phyloP scores from a whole-genome alignment of 805 yeast genomes.

The Ogataea nonfermentans region DNA sequence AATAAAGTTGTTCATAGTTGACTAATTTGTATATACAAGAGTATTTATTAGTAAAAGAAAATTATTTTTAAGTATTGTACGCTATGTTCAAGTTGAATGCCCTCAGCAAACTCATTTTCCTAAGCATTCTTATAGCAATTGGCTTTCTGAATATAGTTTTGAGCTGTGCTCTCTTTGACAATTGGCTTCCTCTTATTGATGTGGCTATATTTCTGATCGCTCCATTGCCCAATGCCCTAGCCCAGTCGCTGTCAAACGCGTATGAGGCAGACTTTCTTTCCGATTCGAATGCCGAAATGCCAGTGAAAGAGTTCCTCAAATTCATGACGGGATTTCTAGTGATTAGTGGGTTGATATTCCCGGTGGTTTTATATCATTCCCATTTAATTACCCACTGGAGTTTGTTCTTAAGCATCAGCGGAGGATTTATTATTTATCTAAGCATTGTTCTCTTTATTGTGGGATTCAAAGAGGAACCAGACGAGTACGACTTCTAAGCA shows the following conservation, averaged over 20 bases:
- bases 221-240: slow-evolving; percentile 36
- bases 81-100: slow-evolving; percentile 43
- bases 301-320: slow-evolving; percentile 29
- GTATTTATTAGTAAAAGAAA: slow-evolving; percentile 7
- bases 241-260: slow-evolving; percentile 24
- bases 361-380: slow-evolving; percentile 33
- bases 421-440: slow-evolving; percentile 80
- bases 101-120: slow-evolving; percentile 68
- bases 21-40: slow-evolving; percentile 10
- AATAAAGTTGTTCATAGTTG: slow-evolving; percentile 13
- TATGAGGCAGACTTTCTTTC: slow-evolving; percentile 32
- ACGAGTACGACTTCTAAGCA: slow-evolving; percentile 32
- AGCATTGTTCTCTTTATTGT: slow-evolving; percentile 79
- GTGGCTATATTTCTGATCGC: slow-evolving; percentile 35
- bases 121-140: slow-evolving; percentile 74
- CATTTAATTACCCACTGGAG: slow-evolving; percentile 29
- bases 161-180: slow-evolving; percentile 81
- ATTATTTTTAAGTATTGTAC: neutral
- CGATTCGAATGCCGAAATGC: slow-evolving; percentile 24
- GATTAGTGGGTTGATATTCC: slow-evolving; percentile 34
- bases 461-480: slow-evolving; percentile 61
- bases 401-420: slow-evolving; percentile 64
- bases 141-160: slow-evolving; percentile 87
- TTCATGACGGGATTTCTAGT: slow-evolving; percentile 36
- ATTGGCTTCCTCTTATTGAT: slow-evolving; percentile 87